Percentiles rank a stretch among this genome's conserved stretches.
phyloP scores from a whole-genome alignment of 2,329 filamentous ascomycete species.

The Cyphellophora attinorum region DNA sequence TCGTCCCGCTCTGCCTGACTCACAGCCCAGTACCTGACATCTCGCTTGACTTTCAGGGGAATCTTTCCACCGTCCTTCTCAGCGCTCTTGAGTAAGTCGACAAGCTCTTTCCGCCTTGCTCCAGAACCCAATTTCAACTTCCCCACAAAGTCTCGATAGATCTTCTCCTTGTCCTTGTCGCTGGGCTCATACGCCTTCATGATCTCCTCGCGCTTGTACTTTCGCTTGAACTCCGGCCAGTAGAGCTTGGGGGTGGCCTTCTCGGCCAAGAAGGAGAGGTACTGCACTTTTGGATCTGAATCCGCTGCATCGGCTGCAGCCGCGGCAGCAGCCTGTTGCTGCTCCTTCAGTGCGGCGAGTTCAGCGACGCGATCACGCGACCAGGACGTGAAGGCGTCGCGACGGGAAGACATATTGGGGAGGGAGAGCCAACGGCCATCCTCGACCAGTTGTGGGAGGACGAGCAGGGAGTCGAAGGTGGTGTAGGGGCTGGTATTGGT shows the following conservation, averaged over 20 bases:
- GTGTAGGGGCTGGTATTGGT: conserved; percentile 74
- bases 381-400: conserved; percentile 80
- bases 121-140: conserved; percentile 36
- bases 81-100: conserved; percentile 29
- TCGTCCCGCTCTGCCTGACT: conserved; percentile 14
- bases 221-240: conserved; percentile 93
- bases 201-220: conserved; percentile 69
- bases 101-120: conserved; percentile 36
- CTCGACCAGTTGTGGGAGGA: conserved; percentile 71
- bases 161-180: conserved; percentile 40
- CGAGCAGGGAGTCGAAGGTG: conserved; percentile 82
- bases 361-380: conserved; percentile 63
- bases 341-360: conserved; percentile 60
- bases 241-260: conserved; percentile 85
- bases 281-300: conserved; percentile 72
- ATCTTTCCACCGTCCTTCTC: conserved; percentile 3
- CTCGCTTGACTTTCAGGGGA: conserved; percentile 8
- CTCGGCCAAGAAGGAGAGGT: conserved; percentile 69
- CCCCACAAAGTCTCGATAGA: conserved; percentile 37
- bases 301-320: conserved; percentile 43
- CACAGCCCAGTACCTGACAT: conserved; percentile 15
- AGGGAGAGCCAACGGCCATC: conserved; percentile 82
- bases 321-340: too few relatives aligned
- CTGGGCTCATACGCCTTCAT: conserved; percentile 48
- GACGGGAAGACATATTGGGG: conserved; percentile 68